Percentiles rank a stretch among this genome's conserved stretches.
phyloP scores from a whole-genome alignment of 345 rosid genomes.

The Citrus sinensis region DNA sequence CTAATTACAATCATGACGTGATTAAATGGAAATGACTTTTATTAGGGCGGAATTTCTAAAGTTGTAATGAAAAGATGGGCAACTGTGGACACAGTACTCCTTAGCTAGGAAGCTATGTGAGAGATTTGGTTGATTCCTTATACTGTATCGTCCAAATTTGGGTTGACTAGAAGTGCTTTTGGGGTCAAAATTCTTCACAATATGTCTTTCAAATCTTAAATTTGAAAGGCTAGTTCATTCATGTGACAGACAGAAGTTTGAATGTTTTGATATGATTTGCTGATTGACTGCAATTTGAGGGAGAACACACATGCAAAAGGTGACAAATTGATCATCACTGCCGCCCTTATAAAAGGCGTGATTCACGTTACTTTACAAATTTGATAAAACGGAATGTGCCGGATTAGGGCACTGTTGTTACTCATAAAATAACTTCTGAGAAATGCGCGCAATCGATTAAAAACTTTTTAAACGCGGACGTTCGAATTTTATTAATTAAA shows the following conservation, averaged over 20 bases:
- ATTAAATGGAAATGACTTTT: background rate
- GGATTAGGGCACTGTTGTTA: background rate
- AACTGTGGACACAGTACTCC: background rate
- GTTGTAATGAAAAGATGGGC: conserved; percentile 1
- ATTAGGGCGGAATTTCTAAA: background rate
- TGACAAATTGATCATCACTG: background rate
- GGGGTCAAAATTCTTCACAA: background rate
- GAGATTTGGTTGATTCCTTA: background rate
- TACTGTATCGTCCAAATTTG: too few species aligned
- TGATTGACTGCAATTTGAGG: background rate
- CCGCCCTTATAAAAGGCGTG: background rate
- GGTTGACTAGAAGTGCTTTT: background rate
- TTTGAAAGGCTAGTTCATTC: background rate
- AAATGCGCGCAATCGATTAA: too few species aligned
- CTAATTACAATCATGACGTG: background rate
- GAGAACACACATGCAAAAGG: background rate
- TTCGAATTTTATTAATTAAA: too few species aligned
- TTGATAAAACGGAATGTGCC: background rate
- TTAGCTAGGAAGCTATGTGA: background rate
- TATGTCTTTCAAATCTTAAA: background rate
- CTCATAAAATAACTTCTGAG: background rate
- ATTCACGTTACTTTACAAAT: background rate
- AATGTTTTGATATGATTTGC: background rate
- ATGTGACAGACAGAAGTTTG: conserved; percentile 7
- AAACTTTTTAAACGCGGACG: too few species aligned